phyloP scores from a whole-genome alignment of 768 basidiomycete genomes.

The Rhodotorula babjevae region DNA sequence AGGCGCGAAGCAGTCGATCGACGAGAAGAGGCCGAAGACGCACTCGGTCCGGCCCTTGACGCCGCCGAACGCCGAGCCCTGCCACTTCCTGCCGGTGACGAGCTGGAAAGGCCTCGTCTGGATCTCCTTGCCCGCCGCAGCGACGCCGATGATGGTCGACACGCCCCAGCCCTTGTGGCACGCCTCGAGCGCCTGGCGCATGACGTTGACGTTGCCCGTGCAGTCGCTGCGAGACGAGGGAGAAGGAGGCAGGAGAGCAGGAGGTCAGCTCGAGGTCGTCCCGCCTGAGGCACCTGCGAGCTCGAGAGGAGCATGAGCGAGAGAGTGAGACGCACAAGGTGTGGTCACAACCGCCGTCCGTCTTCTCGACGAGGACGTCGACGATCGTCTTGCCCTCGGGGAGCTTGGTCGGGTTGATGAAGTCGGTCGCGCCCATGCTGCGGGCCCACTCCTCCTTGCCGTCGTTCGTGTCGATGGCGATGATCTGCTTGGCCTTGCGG shows the following conservation, averaged over 20 bases:
- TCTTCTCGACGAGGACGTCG: conserved; percentile 81
- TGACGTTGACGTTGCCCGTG: conserved; percentile 70
- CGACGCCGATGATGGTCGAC: conserved; percentile 91
- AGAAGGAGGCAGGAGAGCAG: too few species aligned
- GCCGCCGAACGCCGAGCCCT: conserved; percentile 91
- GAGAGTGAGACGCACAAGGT: conserved; percentile 58
- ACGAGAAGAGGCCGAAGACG: background rate
- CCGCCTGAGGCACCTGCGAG: too few species aligned
- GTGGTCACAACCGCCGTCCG: conserved; percentile 93
- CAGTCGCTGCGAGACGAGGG: conserved; percentile 56
- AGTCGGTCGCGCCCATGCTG: conserved; percentile 93
- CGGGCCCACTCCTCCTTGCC: conserved; percentile 78
- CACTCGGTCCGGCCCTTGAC: conserved; percentile 91
- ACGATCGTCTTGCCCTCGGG: conserved; percentile 78
- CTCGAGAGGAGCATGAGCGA: too few species aligned
- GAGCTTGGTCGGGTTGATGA: conserved; percentile 74
- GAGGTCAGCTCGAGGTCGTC: too few species aligned
- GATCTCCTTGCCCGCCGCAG: conserved; percentile 93
- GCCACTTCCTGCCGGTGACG: conserved; percentile 88
- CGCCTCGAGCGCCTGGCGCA: conserved; percentile 75
- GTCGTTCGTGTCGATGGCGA: conserved; percentile 81
- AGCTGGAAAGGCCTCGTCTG: conserved; percentile 74
- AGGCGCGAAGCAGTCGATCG: too few species aligned
- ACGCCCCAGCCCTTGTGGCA: conserved; percentile 99
- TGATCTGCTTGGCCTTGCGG: conserved; percentile 79